phyloP scores from a whole-genome alignment of 1,284 basidiomycete species.

The Ustilago lituana region DNA sequence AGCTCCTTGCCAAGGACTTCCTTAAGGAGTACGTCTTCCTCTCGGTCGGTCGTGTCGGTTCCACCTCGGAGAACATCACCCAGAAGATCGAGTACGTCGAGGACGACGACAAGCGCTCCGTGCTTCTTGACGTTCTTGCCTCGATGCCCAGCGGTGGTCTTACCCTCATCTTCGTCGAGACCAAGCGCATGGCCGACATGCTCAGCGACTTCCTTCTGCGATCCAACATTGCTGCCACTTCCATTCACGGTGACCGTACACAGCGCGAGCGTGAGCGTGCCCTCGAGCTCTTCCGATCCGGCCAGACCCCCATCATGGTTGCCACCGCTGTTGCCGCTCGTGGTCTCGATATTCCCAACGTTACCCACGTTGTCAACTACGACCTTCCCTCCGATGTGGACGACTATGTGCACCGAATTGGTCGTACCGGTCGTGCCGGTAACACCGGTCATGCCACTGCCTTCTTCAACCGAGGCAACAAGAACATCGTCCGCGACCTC shows the following conservation, averaged over 20 bases:
- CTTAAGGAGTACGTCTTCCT: slow-evolving; percentile 87
- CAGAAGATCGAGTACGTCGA: slow-evolving; percentile 99
- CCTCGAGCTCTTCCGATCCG: slow-evolving; percentile 92
- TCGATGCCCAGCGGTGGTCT: slow-evolving; percentile 80
- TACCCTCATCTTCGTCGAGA: slow-evolving; percentile 98
- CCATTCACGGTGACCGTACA: slow-evolving; percentile 97
- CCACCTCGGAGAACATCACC: slow-evolving; percentile 98
- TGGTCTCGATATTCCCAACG: slow-evolving; percentile 99
- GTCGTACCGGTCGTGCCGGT: slow-evolving; percentile 98
- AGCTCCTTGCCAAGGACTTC: slow-evolving; percentile 95
- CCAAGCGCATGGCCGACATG: slow-evolving; percentile 98
- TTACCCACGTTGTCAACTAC: slow-evolving; percentile 98
- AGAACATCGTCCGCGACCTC: slow-evolving; percentile 85
- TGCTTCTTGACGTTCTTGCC: slow-evolving; percentile 90
- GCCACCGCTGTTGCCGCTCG: slow-evolving; percentile 98
- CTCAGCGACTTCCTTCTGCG: slow-evolving; percentile 93
- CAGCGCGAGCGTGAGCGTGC: slow-evolving; percentile 97
- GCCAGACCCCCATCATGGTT: slow-evolving; percentile 93
- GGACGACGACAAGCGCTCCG: slow-evolving; percentile 94
- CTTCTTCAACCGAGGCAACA: slow-evolving; percentile 70
- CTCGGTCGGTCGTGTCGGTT: slow-evolving; percentile 96
- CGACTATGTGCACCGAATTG: slow-evolving; percentile 72
- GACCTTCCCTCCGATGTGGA: slow-evolving; percentile 99
- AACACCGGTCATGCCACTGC: slow-evolving; percentile 90
- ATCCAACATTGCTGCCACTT: slow-evolving; percentile 85